Base-by-base conservation (phyloP, 345 rosid species). In the Cochlearia excelsa region DNA sequence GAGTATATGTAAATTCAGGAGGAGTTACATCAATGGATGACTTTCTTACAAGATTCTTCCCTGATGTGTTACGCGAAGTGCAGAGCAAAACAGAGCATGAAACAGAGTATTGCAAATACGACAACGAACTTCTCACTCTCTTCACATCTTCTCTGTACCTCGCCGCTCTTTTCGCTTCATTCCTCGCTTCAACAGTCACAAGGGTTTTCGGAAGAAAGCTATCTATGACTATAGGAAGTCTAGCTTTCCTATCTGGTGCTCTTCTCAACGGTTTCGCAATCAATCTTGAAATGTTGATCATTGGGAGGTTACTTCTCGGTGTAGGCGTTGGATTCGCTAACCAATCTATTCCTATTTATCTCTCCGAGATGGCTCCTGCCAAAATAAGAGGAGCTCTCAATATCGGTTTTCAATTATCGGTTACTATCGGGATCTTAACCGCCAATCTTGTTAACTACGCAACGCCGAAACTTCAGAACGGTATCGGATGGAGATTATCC, bases 21-120 rank as follows among this genome's bases (percentile, higher is more conserved):
- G 81, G 81, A 4, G 84, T 77, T 27, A 80, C 79, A 46, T 80
- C 84, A 9, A 80, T 77, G 84, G 78, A 77, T 0, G 65, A 67
- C 28, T 80, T 80, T 55, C 51, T 75, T 45, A 72, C 4, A 10
- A 61, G 4, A 52, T 77, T 80, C 66, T 80, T 75, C 72, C 84
- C 81, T 0, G 48, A 61, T 11, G 71, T 77, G 34, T 59, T 69
- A 29, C 68, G 70, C 9, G 23, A 48, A 49, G 29, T 8, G 55
- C 43, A 52, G 7, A 5, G 38, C 7, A 4, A 46, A 28, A 44
- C 4, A 30, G 55, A 46, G 10, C 51, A 29, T 4, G 74, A 77
- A 35, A 74, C 69, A 7, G 70, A 62, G 35, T 80, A 71, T 26
- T 80, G 84, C 57, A 69, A 65, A 61, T 75, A 69, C 49, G 79